Base-by-base conservation (phyloP, 352 stramenopile genomes). In the Globisporangium paroecandrum region DNA sequence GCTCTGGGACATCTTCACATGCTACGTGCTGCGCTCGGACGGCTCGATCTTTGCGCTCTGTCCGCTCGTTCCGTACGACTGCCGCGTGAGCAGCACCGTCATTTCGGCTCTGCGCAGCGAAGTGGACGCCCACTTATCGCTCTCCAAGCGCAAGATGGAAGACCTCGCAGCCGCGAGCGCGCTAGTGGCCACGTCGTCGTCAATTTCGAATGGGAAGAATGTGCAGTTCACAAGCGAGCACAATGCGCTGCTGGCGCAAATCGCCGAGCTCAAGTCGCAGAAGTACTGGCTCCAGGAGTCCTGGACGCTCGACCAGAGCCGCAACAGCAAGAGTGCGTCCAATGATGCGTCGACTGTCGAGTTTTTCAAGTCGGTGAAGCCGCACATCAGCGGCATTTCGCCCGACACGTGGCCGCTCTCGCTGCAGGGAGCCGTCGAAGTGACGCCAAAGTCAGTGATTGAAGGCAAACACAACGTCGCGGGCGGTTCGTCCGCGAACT, bases 221-320 rank as follows among this genome's bases (percentile, higher is more conserved):
- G 32, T 4, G 0, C 29, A 63, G 13, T 27, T 61, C 53, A 34
- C 68, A 12, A 58, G 68, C 58, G 65, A 70, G 13, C 47, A 72
- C 34, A 27, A 57, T 12, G 69, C 64, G 29, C 55, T 89, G 13
- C 69, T 86, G 32, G 68, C 70, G 36, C 71, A 71, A 12, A 63
- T 93, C 25, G 73, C 79, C 0, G 79, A 89, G 65, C 76, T 94
- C 47, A 93, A 92, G 74, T 91, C 87, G 24, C 87, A 94, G 54
- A 90, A 91, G 70, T 92, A 92, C 73, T 94, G 87, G 87, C 68
- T 94, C 8, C 73, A 91, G 20, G 78, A 93, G 71, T 75, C 77
- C 8, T 94, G 87, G 87, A 58, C 59, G 24, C 49, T 62, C 20
- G 66, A 66, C 18, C 36, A 58, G 10, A 60, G 71, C 73, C 0